Conservation (phyloP, 257 asterid species). For the Nicotiana attenuata region DNA sequence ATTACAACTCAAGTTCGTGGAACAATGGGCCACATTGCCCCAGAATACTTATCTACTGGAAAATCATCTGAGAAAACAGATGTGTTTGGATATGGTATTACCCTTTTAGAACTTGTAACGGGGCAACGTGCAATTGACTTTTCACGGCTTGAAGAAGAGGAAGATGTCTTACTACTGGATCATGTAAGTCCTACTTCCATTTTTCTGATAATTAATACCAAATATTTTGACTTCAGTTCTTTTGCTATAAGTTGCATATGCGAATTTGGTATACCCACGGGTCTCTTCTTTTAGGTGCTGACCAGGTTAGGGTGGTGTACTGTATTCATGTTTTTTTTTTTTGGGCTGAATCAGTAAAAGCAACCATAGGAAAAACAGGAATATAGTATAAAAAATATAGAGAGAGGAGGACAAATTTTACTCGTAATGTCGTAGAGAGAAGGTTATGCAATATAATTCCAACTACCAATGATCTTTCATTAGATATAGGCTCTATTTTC, state of each 20-base stretch:
- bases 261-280: not conserved
- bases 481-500: not conserved
- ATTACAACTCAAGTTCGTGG: constrained; percentile 91
- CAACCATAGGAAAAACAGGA: no score
- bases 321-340: no score
- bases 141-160: constrained; percentile 89
- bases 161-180: constrained; percentile 80
- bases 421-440: no score
- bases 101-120: constrained; percentile 82
- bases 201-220: not conserved
- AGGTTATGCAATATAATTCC: no score
- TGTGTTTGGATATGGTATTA: constrained; percentile 85
- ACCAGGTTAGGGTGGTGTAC: no score
- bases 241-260: not conserved
- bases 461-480: not conserved
- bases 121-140: constrained; percentile 91
- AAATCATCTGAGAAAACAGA: constrained; percentile 87
- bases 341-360: no score
- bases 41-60: constrained; percentile 82
- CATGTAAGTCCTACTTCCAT: constrained; percentile 45
- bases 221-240: not conserved
- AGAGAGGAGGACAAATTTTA: no score
- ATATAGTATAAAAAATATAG: no score
- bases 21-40: constrained; percentile 97
- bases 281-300: not conserved